A percentile compares a stretch with the other conserved stretches of the same genome.
These are phyloP conservation scores for Lachancea cidri DNA, from an alignment of 805 yeast species.

Conservation along the genomic window DNA sequence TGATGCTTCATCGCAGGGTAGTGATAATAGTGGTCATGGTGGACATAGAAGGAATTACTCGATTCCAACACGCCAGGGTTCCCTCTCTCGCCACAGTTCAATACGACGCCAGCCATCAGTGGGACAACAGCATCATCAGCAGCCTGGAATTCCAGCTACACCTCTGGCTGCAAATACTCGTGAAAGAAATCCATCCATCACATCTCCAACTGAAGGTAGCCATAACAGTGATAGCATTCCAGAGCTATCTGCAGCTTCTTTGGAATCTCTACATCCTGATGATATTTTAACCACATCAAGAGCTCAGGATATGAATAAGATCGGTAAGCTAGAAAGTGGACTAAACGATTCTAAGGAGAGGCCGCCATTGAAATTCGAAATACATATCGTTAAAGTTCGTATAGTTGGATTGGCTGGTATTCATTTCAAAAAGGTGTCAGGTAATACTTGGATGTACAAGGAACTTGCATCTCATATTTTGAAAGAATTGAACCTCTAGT, in stretches of 20 bases:
- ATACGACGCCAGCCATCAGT: conserved; percentile 34
- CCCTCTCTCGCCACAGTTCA: conserved; percentile 31
- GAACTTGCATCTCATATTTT: conserved; percentile 82
- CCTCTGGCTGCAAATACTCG: conserved; percentile 42
- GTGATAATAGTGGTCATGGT: conserved; percentile 11
- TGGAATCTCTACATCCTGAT: conserved; percentile 33
- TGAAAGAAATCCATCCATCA: conserved; percentile 24
- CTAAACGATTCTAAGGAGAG: conserved; percentile 26
- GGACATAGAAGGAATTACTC: conserved; percentile 21
- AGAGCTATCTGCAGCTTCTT: conserved; percentile 32
- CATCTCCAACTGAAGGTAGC: conserved; percentile 26
- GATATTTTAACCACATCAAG: conserved; percentile 44
- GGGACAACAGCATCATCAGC: conserved; percentile 20
- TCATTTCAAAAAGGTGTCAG: conserved; percentile 87
- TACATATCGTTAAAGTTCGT: conserved; percentile 88
- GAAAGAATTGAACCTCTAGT: conserved; percentile 58
- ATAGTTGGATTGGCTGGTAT: conserved; percentile 87
- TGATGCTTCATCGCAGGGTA: conserved; percentile 11
- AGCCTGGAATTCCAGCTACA: conserved; percentile 47
- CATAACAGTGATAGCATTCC: conserved; percentile 17
- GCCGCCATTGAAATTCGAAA: conserved; percentile 80
- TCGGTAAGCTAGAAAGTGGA: conserved; percentile 29
- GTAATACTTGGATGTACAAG: conserved; percentile 94
- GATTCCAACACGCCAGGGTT: conserved; percentile 5
- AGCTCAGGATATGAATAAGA: conserved; percentile 60